These are phyloP conservation scores for Xylaria sp. DNA, from an alignment of 2,329 filamentous ascomycete genomes.

Conservation along the genomic window DNA sequence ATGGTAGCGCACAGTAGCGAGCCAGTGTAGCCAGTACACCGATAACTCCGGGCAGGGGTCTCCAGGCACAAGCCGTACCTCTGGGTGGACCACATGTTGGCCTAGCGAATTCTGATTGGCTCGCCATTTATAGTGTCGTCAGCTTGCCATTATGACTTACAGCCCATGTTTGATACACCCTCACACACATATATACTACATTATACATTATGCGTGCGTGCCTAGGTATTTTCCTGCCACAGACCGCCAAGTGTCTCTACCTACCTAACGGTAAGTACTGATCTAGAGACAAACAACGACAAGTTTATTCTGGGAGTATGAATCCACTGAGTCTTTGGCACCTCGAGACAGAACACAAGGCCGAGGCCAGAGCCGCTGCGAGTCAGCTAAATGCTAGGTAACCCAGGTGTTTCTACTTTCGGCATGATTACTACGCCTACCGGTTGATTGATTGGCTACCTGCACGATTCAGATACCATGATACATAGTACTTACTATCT, in stretches of 20 bases:
- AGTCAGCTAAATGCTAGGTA: neutral
- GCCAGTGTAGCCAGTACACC: constrained; percentile 7
- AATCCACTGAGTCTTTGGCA: neutral
- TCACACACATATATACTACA: neutral
- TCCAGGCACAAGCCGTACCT: neutral
- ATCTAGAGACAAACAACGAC: neutral
- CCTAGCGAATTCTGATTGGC: constrained; percentile 29
- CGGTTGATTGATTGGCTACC: neutral
- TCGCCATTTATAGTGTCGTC: constrained; percentile 26
- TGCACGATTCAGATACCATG: neutral
- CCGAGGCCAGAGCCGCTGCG: neutral
- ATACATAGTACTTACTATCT: no score
- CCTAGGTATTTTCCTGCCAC: neutral
- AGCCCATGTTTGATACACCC: neutral
- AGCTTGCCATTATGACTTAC: neutral
- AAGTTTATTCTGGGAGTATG: neutral
- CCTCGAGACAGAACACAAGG: neutral
- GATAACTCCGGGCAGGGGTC: constrained; percentile 27
- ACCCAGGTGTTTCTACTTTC: neutral
- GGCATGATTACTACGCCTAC: neutral
- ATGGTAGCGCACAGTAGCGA: neutral
- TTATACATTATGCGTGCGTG: neutral
- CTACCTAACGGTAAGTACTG: no score
- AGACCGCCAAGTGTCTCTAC: neutral
- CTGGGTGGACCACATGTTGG: constrained; percentile 24